Conservation (phyloP, 495 filamentous ascomycete genomes). For the Trichoderma orchidacearum region DNA sequence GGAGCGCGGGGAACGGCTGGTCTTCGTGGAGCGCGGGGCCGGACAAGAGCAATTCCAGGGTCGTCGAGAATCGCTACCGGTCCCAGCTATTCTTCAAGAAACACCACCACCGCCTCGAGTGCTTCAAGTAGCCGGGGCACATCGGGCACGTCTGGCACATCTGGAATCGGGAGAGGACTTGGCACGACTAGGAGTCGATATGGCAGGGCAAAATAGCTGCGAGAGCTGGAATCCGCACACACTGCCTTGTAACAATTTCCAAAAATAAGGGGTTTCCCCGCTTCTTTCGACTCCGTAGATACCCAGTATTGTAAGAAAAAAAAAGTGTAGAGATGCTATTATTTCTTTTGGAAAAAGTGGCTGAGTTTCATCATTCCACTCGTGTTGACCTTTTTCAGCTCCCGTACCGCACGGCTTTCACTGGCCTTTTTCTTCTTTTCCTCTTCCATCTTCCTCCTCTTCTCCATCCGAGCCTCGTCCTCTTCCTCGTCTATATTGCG, state of each 20-base stretch:
- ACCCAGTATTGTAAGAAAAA: background rate
- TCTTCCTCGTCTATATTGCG: conserved; percentile 58
- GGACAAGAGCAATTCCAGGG: conserved; percentile 11
- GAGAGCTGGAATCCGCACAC: background rate
- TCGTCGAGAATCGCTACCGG: conserved; percentile 6
- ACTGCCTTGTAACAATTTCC: background rate
- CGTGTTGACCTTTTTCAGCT: conserved; percentile 79
- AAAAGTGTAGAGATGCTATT: background rate
- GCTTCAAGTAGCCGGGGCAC: conserved; percentile 14
- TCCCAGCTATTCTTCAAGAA: conserved; percentile 15
- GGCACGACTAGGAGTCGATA: conserved; percentile 15
- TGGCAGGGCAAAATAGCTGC: conserved; percentile 6
- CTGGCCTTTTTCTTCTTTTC: conserved; percentile 49
- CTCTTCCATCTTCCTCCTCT: conserved; percentile 53
- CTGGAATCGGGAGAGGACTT: conserved; percentile 30
- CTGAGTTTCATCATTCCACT: conserved; percentile 96
- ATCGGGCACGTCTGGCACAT: conserved; percentile 23
- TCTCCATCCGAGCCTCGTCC: conserved; percentile 61
- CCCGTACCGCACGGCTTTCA: conserved; percentile 58
- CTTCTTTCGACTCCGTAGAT: conserved; percentile 2
- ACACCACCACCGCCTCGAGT: conserved; percentile 16
- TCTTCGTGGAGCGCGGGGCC: conserved; percentile 11
- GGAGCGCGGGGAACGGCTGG: conserved; percentile 8
- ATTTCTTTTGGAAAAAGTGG: conserved; percentile 68
- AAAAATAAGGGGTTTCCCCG: too few relatives aligned